A percentile compares a stretch with the other conserved stretches of the same genome.
phyloP scores from a whole-genome alignment of 768 basidiomycete genomes.

The Trametopsis cervina region DNA sequence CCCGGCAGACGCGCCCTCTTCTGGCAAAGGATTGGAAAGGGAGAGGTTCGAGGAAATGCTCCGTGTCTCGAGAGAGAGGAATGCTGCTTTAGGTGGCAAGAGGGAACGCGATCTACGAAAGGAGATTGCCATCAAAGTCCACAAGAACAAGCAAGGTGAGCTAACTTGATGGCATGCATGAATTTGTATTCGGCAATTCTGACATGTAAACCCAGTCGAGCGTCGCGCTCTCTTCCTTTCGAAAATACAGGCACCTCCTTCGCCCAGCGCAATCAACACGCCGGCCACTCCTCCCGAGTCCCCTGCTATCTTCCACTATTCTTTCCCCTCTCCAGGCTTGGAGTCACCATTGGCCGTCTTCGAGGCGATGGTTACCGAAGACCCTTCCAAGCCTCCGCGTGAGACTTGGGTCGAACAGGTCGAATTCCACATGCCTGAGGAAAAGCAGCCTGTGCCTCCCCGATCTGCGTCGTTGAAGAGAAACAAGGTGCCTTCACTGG shows the following conservation, averaged over 20 bases:
- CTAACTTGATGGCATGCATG: neutral
- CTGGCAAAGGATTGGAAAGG: conserved; percentile 49
- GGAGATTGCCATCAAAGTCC: conserved; percentile 66
- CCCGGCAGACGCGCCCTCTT: conserved; percentile 30
- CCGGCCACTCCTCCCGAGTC: conserved; percentile 68
- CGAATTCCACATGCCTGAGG: conserved; percentile 43
- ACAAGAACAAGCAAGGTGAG: conserved; percentile 67
- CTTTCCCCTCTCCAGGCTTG: conserved; percentile 62
- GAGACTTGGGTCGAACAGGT: conserved; percentile 62
- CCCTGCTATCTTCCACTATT: conserved; percentile 61
- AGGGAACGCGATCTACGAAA: conserved; percentile 56
- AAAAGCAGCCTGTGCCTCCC: conserved; percentile 10
- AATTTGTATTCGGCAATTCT: conserved; percentile 8
- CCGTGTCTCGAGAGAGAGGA: conserved; percentile 52
- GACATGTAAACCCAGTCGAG: conserved; percentile 41
- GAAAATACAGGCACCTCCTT: conserved; percentile 63
- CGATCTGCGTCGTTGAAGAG: conserved; percentile 15
- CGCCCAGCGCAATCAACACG: conserved; percentile 45
- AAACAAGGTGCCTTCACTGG: conserved; percentile 55
- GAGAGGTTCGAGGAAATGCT: conserved; percentile 61
- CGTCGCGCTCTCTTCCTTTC: conserved; percentile 71
- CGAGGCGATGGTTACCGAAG: conserved; percentile 33
- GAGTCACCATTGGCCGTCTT: conserved; percentile 56
- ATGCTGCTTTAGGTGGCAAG: conserved; percentile 37
- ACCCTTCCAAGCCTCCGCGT: conserved; percentile 12